phyloP scores from a whole-genome alignment of 495 filamentous ascomycete species.

The Penicillium verhagenii region DNA sequence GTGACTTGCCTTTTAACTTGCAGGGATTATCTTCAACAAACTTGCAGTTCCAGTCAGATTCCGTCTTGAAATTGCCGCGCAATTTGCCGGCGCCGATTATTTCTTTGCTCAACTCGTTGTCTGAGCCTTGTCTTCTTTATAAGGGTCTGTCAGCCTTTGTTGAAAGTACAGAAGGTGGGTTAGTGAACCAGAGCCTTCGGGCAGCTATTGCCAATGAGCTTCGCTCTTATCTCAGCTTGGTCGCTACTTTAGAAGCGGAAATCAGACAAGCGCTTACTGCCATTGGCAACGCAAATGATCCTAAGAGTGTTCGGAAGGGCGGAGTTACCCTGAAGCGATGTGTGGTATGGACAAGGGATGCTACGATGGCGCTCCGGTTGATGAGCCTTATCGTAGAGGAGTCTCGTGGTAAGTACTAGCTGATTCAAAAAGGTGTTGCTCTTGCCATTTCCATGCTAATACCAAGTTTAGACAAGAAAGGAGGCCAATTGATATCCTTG shows the following conservation, averaged over 20 bases:
- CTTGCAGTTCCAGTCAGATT: constrained; percentile 67
- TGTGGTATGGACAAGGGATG: constrained; percentile 95
- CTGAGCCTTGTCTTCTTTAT: constrained; percentile 91
- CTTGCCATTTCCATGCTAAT: constrained; percentile 18
- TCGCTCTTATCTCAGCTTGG: constrained; percentile 85
- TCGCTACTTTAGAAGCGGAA: constrained; percentile 92
- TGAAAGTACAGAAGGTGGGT: constrained; percentile 63
- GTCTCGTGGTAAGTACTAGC: constrained; percentile 59
- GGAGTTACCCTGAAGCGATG: constrained; percentile 96
- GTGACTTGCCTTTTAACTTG: constrained; percentile 90
- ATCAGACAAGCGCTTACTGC: constrained; percentile 74
- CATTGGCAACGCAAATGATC: constrained; percentile 62
- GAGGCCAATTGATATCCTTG: constrained; percentile 89
- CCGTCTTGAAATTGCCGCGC: constrained; percentile 68
- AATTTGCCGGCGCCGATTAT: constrained; percentile 81
- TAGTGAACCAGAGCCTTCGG: constrained; percentile 92
- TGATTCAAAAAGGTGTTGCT: neutral
- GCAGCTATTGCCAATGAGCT: constrained; percentile 84
- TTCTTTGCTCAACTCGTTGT: constrained; percentile 82
- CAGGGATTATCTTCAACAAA: constrained; percentile 89
- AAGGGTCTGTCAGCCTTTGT: constrained; percentile 76
- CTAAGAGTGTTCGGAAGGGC: constrained; percentile 70
- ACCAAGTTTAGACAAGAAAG: constrained; percentile 61
- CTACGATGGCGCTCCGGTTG: constrained; percentile 91
- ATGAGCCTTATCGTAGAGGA: constrained; percentile 95